phyloP scores from a whole-genome alignment of 345 rosid genomes.

The Eucalyptus microcorys region DNA sequence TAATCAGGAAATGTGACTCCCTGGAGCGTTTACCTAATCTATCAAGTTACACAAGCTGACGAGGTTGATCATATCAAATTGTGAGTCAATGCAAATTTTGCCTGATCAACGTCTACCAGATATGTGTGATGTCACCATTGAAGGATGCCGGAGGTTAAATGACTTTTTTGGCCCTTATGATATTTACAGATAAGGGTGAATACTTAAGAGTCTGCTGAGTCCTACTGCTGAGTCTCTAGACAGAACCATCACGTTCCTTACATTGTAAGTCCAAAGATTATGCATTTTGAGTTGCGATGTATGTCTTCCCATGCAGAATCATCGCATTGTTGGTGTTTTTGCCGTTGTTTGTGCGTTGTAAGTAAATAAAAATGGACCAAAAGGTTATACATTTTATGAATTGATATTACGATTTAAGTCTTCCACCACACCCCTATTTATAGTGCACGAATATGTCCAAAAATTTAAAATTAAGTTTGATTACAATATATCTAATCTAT shows the following conservation, averaged over 20 bases:
- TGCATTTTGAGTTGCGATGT: neutral
- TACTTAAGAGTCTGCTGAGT: neutral
- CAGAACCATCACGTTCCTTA: neutral
- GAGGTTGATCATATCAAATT: neutral
- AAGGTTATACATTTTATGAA: too few species aligned
- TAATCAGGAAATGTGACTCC: neutral
- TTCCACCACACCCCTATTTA: too few species aligned
- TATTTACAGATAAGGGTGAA: accelerated
- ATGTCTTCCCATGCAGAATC: too few species aligned
- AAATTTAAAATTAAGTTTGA: too few species aligned
- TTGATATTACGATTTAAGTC: too few species aligned
- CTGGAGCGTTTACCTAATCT: neutral
- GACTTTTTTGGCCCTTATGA: neutral
- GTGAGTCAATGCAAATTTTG: neutral
- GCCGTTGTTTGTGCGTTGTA: too few species aligned
- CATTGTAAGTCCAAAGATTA: neutral
- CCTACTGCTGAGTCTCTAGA: too few species aligned
- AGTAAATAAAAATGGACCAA: too few species aligned
- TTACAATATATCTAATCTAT: neutral
- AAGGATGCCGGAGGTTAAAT: neutral
- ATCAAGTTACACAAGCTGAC: neutral
- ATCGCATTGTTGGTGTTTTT: too few species aligned
- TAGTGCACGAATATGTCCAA: neutral
- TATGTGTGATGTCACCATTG: neutral
- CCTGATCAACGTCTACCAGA: neutral